These are phyloP conservation scores for Isatis lusitanica DNA, from an alignment of 441 rosid species.

Conservation along the genomic window DNA sequence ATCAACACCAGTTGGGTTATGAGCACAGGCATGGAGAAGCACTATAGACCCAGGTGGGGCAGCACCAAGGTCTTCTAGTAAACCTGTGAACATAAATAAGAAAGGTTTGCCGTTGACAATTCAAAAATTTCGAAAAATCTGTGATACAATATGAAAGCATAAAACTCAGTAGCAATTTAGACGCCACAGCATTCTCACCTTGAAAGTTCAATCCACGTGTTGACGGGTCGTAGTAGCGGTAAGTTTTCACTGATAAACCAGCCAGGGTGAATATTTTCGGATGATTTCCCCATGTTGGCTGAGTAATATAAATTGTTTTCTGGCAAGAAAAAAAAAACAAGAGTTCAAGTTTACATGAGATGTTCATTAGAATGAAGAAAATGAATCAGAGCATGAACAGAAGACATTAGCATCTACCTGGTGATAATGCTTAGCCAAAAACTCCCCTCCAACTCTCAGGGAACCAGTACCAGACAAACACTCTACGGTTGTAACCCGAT, in stretches of 20 bases:
- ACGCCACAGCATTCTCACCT: constrained; percentile 42
- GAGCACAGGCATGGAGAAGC: constrained; percentile 96
- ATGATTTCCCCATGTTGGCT: constrained; percentile 99
- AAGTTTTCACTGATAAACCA: constrained; percentile 77
- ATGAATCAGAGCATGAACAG: neutral
- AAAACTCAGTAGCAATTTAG: neutral
- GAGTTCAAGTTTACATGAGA: neutral
- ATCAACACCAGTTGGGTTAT: constrained; percentile 97
- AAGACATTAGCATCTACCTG: constrained; percentile 45
- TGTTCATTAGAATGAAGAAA: neutral
- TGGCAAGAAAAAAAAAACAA: constrained; percentile 33
- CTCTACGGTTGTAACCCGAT: constrained; percentile 87
- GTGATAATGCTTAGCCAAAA: constrained; percentile 86
- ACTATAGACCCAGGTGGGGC: constrained; percentile 86
- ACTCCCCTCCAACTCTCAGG: constrained; percentile 92
- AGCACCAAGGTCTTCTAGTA: constrained; percentile 82
- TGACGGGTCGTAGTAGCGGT: constrained; percentile 88
- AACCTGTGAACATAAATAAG: constrained; percentile 49
- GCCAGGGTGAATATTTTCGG: constrained; percentile 79
- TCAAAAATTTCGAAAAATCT: neutral
- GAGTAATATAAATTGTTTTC: constrained; percentile 83
- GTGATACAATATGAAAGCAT: neutral
- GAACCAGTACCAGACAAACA: constrained; percentile 99
- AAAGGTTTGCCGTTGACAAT: neutral
- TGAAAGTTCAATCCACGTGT: constrained; percentile 89